Conservation (phyloP, 176 grass and related monocot genomes). For the Ensete ventricosum region DNA sequence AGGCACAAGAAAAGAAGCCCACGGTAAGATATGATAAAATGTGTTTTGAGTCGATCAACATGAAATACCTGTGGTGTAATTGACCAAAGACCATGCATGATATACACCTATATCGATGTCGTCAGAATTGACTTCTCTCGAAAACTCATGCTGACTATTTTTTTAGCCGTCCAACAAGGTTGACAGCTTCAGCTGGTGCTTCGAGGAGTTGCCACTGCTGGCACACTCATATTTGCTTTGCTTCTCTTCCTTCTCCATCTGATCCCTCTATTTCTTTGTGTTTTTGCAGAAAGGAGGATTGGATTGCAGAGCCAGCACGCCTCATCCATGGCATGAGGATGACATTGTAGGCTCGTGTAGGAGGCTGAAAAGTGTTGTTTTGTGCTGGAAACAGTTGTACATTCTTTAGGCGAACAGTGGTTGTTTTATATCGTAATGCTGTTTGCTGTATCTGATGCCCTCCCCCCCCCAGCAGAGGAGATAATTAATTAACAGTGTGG, state of each 20-base stretch:
- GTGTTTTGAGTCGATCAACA: no score
- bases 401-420: conserved; percentile 35
- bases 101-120: no score
- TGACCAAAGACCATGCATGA: no score
- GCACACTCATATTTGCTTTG: background rate
- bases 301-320: conserved; percentile 51
- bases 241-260: background rate
- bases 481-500: conserved; percentile 23
- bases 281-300: conserved; percentile 71
- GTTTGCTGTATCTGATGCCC: conserved; percentile 44
- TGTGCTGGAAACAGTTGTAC: conserved; percentile 55
- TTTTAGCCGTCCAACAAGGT: no score
- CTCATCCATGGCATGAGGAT: conserved; percentile 48
- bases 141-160: no score
- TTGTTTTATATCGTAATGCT: conserved; percentile 6
- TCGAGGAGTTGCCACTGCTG: no score
- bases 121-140: no score
- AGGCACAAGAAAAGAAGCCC: no score
- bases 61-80: no score
- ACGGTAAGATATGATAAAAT: no score
- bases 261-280: conserved; percentile 1
- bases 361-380: conserved; percentile 49
- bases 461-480: conserved; percentile 9
- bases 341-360: conserved; percentile 65
- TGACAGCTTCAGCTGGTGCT: no score